These are phyloP conservation scores for Trypanosoma grayi DNA, from an alignment of 208 protist genomes.

Conservation along the genomic window DNA sequence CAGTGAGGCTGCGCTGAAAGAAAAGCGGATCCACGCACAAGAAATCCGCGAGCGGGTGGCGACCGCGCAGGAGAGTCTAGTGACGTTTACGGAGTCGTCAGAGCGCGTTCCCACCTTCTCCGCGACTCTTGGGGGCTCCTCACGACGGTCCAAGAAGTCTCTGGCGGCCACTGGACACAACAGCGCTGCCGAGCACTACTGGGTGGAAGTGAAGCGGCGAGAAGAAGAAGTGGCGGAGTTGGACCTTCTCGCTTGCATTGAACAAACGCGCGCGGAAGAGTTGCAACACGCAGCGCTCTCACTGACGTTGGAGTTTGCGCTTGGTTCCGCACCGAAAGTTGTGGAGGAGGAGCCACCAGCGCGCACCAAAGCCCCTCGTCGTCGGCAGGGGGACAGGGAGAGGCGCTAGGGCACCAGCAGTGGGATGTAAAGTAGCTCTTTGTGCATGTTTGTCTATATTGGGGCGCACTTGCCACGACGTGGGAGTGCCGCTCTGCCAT, in stretches of 20 bases:
- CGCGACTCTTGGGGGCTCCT: neutral
- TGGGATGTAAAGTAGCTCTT: neutral
- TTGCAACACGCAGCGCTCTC: neutral
- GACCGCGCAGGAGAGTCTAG: neutral
- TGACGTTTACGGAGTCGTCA: neutral
- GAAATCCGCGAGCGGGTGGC: conserved; percentile 6
- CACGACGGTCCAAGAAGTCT: neutral
- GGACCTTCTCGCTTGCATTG: conserved; percentile 16
- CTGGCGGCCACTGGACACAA: neutral
- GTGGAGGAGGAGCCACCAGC: neutral
- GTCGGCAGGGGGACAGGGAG: neutral
- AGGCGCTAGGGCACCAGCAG: neutral
- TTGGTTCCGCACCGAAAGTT: conserved; percentile 12
- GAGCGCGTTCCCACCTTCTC: neutral
- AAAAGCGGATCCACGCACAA: conserved; percentile 5
- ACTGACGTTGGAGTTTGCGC: conserved; percentile 7
- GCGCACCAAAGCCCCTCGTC: neutral
- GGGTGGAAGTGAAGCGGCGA: neutral
- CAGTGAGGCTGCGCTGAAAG: conserved; percentile 18
- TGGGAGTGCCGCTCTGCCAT: no score
- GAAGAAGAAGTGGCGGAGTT: conserved; percentile 16
- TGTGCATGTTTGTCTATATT: neutral
- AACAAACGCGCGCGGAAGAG: conserved; percentile 19
- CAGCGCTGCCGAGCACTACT: neutral
- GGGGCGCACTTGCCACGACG: no score